Evolutionary conservation across 139 green algal species (phyloP).

Genomic region (Coelastrella sp.): DNA sequence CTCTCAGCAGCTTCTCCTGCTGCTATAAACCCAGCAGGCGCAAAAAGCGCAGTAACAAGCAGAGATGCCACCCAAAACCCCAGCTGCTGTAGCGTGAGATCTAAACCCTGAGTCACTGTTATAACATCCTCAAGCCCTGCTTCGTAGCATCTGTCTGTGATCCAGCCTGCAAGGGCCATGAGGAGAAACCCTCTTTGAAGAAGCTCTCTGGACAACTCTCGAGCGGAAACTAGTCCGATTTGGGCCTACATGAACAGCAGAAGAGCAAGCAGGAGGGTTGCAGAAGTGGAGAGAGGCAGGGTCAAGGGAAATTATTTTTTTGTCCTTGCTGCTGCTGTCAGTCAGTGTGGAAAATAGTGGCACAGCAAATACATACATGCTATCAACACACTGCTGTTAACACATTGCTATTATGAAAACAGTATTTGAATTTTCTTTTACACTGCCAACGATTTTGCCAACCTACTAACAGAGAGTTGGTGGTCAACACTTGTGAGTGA

Average conservation of each 20-base stretch:
- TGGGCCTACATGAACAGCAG: neutral
- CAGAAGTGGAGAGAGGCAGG: too few species aligned
- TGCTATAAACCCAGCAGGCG: constrained; percentile 4
- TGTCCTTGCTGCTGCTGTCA: too few species aligned
- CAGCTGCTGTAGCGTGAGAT: neutral
- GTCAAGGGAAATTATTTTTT: too few species aligned
- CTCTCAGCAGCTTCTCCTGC: constrained; percentile 7
- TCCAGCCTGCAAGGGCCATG: constrained; percentile 29
- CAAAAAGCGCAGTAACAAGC: neutral
- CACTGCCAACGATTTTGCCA: too few species aligned
- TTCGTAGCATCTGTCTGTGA: constrained; percentile 32
- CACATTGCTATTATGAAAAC: too few species aligned
- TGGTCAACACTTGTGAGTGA: too few species aligned
- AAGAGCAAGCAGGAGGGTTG: neutral
- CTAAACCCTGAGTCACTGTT: neutral
- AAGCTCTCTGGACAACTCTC: constrained; percentile 27
- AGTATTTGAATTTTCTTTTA: too few species aligned
- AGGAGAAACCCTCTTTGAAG: constrained; percentile 30
- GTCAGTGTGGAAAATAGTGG: too few species aligned
- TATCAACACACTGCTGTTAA: too few species aligned
- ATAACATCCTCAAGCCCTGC: constrained; percentile 14
- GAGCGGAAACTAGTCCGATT: neutral
- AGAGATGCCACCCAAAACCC: neutral
- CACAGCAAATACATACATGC: too few species aligned
- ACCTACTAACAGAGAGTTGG: too few species aligned